phyloP scores from a whole-genome alignment of 2,329 filamentous ascomycete genomes.

The Diaporthe citrichinensis region DNA sequence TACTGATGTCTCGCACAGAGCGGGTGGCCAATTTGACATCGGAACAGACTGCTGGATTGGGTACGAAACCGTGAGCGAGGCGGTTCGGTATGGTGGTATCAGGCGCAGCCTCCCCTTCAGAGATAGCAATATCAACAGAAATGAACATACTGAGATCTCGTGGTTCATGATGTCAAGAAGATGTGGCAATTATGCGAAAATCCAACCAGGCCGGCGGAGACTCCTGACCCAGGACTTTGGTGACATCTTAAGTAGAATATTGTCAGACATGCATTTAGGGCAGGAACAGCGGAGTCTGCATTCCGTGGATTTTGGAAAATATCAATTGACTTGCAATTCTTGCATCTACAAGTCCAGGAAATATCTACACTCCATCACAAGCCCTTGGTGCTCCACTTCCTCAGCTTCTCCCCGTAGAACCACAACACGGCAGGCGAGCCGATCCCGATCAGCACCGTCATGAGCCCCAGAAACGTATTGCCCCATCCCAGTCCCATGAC shows the following conservation, averaged over 20 bases:
- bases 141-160: background rate
- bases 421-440: conserved; percentile 13
- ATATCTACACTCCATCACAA: background rate
- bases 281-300: fast-evolving
- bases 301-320: background rate
- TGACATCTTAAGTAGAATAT: background rate
- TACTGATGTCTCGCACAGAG: background rate
- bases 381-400: conserved; percentile 23
- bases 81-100: background rate
- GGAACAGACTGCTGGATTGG: background rate
- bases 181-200: background rate
- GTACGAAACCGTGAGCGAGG: background rate
- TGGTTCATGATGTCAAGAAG: background rate
- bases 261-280: background rate
- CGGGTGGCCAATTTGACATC: background rate
- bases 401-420: conserved; percentile 22
- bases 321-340: background rate
- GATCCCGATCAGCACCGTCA: background rate
- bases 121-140: background rate
- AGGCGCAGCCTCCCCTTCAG: background rate
- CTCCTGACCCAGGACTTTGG: background rate
- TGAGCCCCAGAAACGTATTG: conserved; percentile 46
- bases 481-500: conserved; percentile 60
- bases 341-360: background rate
- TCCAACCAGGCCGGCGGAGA: background rate